Percentiles rank a stretch among this genome's conserved stretches.
These are phyloP conservation scores for Acanthamoeba rhysodes DNA, from an alignment of 208 protist genomes.

Conservation along the genomic window DNA sequence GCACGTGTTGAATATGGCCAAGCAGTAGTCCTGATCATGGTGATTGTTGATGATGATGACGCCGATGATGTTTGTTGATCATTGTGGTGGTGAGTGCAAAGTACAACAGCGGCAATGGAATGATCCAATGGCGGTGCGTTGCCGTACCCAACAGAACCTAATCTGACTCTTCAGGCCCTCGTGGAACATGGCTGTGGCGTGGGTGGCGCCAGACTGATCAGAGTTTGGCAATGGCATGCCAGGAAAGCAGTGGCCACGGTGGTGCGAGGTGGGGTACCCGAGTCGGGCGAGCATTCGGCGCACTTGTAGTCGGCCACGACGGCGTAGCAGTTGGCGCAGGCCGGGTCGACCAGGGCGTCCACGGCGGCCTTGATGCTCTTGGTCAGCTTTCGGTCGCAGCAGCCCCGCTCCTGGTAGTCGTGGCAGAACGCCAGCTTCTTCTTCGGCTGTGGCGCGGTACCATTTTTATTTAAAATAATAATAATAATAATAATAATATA, in stretches of 20 bases:
- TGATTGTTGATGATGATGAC: too few relatives aligned
- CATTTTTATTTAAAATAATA: neutral
- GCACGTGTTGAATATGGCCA: neutral
- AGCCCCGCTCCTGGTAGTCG: neutral
- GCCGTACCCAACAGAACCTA: conserved; percentile 25
- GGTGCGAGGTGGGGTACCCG: neutral
- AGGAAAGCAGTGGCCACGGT: neutral
- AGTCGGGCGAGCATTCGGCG: neutral
- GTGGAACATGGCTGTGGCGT: neutral
- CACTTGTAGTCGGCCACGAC: conserved; percentile 21
- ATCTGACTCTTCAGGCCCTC: neutral
- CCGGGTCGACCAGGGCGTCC: neutral
- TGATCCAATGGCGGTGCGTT: too few relatives aligned
- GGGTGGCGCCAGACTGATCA: neutral
- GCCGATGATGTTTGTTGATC: too few relatives aligned
- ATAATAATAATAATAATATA: neutral
- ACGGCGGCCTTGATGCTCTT: neutral
- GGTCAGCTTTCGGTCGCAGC: conserved; percentile 6
- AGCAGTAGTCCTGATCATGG: neutral
- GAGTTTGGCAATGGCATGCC: neutral
- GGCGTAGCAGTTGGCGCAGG: neutral
- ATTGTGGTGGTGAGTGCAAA: too few relatives aligned
- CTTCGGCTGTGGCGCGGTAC: neutral
- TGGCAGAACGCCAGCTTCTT: conserved; percentile 38
- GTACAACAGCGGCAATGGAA: too few relatives aligned